Evolutionary conservation across 2,329 filamentous ascomycete genomes (phyloP).

Genomic region (Cryphonectria carpinicola): DNA sequence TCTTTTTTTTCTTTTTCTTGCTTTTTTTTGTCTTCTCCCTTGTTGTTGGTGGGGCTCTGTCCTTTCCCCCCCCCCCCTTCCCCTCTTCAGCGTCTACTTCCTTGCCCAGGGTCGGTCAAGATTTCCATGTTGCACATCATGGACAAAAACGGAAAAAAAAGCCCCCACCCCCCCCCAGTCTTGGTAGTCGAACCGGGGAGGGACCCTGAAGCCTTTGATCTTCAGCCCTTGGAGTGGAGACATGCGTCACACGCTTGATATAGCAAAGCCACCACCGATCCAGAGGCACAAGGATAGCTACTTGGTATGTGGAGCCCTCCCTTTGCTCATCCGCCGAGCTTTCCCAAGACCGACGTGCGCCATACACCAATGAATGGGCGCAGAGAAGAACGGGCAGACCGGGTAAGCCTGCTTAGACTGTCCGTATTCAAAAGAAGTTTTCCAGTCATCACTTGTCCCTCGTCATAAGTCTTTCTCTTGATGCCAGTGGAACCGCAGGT

Average conservation of each 20-base stretch:
- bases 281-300: background rate
- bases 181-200: background rate
- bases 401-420: background rate
- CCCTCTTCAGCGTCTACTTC: slow-evolving; percentile 11
- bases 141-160: background rate
- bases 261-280: background rate
- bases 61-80: too few species aligned
- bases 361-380: background rate
- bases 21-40: too few species aligned
- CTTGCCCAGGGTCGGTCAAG: slow-evolving; percentile 15
- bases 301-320: background rate
- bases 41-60: too few species aligned
- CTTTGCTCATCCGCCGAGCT: background rate
- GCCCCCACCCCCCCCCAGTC: slow-evolving; percentile 2
- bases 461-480: background rate
- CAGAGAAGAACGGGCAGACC: background rate
- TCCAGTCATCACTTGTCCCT: background rate
- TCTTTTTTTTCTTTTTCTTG: too few species aligned
- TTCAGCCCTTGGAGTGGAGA: slow-evolving; percentile 27
- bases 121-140: slow-evolving; percentile 7
- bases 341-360: background rate
- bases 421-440: background rate
- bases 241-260: slow-evolving; percentile 24
- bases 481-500: background rate
- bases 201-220: slow-evolving; percentile 6